Evolutionary conservation across 768 basidiomycete genomes (phyloP).

Genomic region (Tricholoma furcatifolium): DNA sequence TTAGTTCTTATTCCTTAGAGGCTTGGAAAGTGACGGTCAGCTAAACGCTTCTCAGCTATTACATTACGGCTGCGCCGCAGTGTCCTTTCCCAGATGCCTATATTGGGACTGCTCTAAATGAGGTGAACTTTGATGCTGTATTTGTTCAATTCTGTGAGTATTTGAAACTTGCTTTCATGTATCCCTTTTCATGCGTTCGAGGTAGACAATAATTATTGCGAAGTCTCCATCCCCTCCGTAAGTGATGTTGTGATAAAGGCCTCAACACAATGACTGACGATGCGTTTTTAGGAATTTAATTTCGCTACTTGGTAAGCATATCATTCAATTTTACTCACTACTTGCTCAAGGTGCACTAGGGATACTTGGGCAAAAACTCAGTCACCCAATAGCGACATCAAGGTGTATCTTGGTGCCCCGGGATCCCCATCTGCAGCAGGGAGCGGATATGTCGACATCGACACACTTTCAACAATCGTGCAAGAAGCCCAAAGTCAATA

Average conservation of each 20-base stretch:
- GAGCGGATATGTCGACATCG: constrained; percentile 48
- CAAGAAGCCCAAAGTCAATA: constrained; percentile 46
- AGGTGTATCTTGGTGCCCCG: constrained; percentile 61
- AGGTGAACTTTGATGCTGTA: constrained; percentile 64
- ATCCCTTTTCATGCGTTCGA: constrained; percentile 5
- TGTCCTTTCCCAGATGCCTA: constrained; percentile 71
- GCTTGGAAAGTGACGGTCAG: background rate
- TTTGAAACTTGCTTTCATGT: background rate
- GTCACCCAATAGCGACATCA: constrained; percentile 57
- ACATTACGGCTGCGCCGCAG: constrained; percentile 59
- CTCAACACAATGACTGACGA: background rate
- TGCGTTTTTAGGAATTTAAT: constrained; percentile 43
- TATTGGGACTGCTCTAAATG: constrained; percentile 57
- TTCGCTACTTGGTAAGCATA: constrained; percentile 41
- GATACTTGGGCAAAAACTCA: constrained; percentile 61
- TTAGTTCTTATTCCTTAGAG: constrained; percentile 14
- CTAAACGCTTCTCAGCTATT: constrained; percentile 43
- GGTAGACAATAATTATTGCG: constrained; percentile 59
- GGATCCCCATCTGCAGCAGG: constrained; percentile 50
- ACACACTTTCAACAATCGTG: constrained; percentile 41
- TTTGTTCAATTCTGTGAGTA: constrained; percentile 67
- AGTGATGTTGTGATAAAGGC: constrained; percentile 9
- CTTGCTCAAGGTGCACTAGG: constrained; percentile 24
- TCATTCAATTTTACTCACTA: background rate
- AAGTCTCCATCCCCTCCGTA: constrained; percentile 35